Conservation (phyloP, 345 rosid genomes). For the Eucalyptus globulus region DNA sequence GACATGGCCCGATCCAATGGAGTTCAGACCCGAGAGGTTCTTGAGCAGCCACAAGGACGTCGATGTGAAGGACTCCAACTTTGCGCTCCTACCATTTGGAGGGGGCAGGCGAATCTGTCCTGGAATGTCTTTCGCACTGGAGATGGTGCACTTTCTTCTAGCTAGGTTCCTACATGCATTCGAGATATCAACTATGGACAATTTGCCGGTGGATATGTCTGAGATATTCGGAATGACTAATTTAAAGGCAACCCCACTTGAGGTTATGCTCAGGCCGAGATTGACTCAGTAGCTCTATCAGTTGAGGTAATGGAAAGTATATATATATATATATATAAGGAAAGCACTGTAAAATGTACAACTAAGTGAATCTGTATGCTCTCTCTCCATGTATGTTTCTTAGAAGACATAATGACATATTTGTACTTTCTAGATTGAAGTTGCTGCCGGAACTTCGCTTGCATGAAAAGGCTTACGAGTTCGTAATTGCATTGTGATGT, state of each 20-base stretch:
- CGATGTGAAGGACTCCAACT: slow-evolving; percentile 16
- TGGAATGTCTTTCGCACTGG: slow-evolving; percentile 1
- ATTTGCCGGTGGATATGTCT: slow-evolving; percentile 4
- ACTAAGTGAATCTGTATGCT: background rate
- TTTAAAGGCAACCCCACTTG: slow-evolving; percentile 1
- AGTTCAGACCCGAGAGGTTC: slow-evolving; percentile 27
- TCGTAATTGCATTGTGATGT: background rate
- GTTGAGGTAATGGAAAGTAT: background rate
- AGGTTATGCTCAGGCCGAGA: slow-evolving; percentile 4
- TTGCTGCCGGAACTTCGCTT: background rate
- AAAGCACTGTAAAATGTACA: background rate
- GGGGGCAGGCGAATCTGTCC: slow-evolving; percentile 26
- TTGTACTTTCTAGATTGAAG: background rate
- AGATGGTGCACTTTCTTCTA: slow-evolving; percentile 3
- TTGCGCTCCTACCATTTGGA: slow-evolving; percentile 27
- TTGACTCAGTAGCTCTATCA: background rate
- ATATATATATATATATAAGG: background rate
- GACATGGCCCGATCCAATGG: slow-evolving; percentile 16
- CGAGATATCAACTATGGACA: background rate
- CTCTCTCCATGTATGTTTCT: background rate
- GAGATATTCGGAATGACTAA: slow-evolving; percentile 1
- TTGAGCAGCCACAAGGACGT: slow-evolving; percentile 6
- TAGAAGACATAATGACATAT: background rate
- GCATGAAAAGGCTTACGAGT: background rate
- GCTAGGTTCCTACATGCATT: slow-evolving; percentile 22